phyloP scores from a whole-genome alignment of 148 eudicot genomes.

The Fallopia convolvulus region DNA sequence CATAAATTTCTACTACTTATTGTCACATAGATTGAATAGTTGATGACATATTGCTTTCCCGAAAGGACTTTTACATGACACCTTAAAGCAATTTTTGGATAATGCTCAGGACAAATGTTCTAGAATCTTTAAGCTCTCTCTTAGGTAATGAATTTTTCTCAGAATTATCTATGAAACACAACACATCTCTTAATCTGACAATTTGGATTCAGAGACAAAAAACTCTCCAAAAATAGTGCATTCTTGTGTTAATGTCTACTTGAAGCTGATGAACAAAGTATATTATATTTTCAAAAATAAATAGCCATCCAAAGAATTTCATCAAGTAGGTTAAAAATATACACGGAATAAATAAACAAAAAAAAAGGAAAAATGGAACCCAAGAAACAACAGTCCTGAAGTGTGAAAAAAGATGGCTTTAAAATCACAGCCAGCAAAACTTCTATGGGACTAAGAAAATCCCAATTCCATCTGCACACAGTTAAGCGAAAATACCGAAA shows the following conservation, averaged over 20 bases:
- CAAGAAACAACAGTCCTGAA: background rate
- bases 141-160: background rate
- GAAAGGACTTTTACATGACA: background rate
- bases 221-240: no score
- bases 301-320: background rate
- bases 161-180: no score
- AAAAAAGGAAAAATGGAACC: background rate
- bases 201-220: no score
- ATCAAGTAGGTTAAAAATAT: background rate
- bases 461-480: conserved; percentile 4
- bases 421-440: conserved; percentile 9
- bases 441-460: conserved; percentile 3
- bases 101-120: background rate
- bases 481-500: background rate
- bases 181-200: no score
- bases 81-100: background rate
- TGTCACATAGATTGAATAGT: background rate
- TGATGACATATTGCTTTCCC: background rate
- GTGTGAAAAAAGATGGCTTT: background rate
- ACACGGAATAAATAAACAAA: background rate
- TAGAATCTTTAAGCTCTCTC: background rate
- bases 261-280: no score
- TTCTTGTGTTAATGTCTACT: no score
- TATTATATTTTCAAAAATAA: background rate
- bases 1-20: background rate